Evolutionary conservation across 2,329 filamentous ascomycete species (phyloP).

Genomic region (Sphaerulina vaccinii): DNA sequence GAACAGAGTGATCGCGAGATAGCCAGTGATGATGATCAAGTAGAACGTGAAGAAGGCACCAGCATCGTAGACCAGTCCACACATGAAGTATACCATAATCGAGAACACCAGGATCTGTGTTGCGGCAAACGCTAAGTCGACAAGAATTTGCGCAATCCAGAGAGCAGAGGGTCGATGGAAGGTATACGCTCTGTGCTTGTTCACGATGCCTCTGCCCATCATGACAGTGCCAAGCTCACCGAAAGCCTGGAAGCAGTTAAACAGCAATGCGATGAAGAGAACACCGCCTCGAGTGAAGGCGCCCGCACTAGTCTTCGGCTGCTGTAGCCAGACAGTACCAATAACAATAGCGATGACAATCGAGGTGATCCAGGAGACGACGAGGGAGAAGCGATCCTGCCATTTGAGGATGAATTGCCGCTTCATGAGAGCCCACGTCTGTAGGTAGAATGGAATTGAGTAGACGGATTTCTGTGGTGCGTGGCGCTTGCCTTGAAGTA

Average conservation of each 20-base stretch:
- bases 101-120: slow-evolving; percentile 70
- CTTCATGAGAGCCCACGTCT: slow-evolving; percentile 80
- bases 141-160: slow-evolving; percentile 79
- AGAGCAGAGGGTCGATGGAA: slow-evolving; percentile 80
- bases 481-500: slow-evolving; percentile 74
- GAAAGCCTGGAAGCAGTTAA: slow-evolving; percentile 86
- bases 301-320: slow-evolving; percentile 62
- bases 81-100: slow-evolving; percentile 79
- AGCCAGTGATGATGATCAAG: slow-evolving; percentile 45
- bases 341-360: slow-evolving; percentile 75
- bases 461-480: slow-evolving; percentile 74
- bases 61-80: slow-evolving; percentile 64
- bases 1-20: slow-evolving; percentile 67
- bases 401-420: slow-evolving; percentile 82
- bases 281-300: slow-evolving; percentile 81
- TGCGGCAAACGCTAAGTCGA: slow-evolving; percentile 68
- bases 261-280: slow-evolving; percentile 74
- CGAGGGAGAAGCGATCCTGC: slow-evolving; percentile 77
- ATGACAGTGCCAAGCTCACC: slow-evolving; percentile 73
- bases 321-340: slow-evolving; percentile 74
- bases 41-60: slow-evolving; percentile 78
- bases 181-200: slow-evolving; percentile 80
- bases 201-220: slow-evolving; percentile 72
- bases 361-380: slow-evolving; percentile 68
- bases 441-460: slow-evolving; percentile 76